A percentile compares a stretch with the other conserved stretches of the same genome.
phyloP scores from a whole-genome alignment of 257 asterid genomes.

The Solanum megistacrolobum region DNA sequence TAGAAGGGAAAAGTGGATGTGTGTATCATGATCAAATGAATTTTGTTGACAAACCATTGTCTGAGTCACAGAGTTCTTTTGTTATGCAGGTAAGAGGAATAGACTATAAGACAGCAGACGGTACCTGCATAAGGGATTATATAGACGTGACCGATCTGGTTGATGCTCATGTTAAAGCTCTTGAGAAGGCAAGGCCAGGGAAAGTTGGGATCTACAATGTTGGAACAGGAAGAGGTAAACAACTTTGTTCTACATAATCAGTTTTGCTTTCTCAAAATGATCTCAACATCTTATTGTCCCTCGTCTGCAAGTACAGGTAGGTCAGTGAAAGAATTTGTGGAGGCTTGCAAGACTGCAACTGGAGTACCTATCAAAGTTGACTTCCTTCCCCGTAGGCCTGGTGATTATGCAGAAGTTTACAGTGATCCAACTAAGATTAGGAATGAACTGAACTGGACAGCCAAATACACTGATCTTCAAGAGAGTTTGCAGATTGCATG shows the following conservation, averaged over 20 bases:
- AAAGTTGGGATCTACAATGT: slow-evolving; percentile 81
- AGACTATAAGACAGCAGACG: slow-evolving; percentile 67
- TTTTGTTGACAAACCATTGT: background rate
- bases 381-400: slow-evolving; percentile 74
- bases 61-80: background rate
- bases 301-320: slow-evolving; percentile 18
- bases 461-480: slow-evolving; percentile 52
- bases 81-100: slow-evolving; percentile 66
- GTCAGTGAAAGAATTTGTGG: slow-evolving; percentile 91
- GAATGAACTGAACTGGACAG: slow-evolving; percentile 84
- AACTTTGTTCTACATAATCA: background rate
- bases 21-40: background rate
- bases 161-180: slow-evolving; percentile 90
- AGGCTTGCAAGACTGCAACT: slow-evolving; percentile 83
- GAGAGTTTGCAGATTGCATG: slow-evolving; percentile 68
- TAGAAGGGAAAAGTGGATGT: background rate
- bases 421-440: slow-evolving; percentile 72
- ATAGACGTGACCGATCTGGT: slow-evolving; percentile 83
- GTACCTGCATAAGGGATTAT: slow-evolving; percentile 79
- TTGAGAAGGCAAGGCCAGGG: slow-evolving; percentile 58
- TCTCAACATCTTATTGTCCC: background rate
- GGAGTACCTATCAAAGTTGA: slow-evolving; percentile 72
- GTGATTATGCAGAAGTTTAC: slow-evolving; percentile 93
- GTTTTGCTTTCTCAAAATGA: background rate
- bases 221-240: slow-evolving; percentile 62